These are phyloP conservation scores for Ceriops tagal DNA, from an alignment of 345 rosid genomes.

Conservation along the genomic window DNA sequence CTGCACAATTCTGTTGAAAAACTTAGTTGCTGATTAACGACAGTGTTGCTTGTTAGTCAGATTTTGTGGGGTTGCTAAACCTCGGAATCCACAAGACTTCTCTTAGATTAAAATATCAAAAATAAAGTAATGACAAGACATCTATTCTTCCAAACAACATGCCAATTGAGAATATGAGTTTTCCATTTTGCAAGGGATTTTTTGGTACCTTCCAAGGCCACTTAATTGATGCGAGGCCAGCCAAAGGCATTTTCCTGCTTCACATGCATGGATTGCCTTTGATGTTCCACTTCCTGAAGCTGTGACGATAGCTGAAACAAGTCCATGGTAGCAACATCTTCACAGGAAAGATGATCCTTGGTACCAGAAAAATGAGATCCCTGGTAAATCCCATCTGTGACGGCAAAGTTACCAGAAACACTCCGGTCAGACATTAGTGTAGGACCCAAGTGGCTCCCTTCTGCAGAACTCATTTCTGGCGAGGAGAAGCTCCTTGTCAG, in stretches of 20 bases:
- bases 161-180: not conserved
- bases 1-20: not conserved
- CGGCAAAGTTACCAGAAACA: slow-evolving; percentile 29
- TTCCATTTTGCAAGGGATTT: not conserved
- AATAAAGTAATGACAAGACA: not conserved
- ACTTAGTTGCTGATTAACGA: not conserved
- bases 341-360: slow-evolving; percentile 30
- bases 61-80: not conserved
- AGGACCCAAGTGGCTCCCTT: slow-evolving; percentile 28
- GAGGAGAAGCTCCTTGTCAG: slow-evolving; percentile 34
- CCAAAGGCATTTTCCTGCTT: slow-evolving; percentile 47
- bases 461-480: slow-evolving; percentile 31
- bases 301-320: slow-evolving; percentile 66
- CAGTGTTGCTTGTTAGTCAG: not conserved
- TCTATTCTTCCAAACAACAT: not conserved
- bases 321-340: slow-evolving; percentile 52
- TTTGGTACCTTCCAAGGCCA: slow-evolving; percentile 18
- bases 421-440: slow-evolving; percentile 28
- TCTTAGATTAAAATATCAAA: not conserved
- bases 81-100: not conserved
- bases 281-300: slow-evolving; percentile 70
- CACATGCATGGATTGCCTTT: slow-evolving; percentile 49
- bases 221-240: slow-evolving; percentile 34
- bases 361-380: slow-evolving; percentile 28
- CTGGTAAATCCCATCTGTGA: slow-evolving; percentile 27